Base-by-base conservation (phyloP, 176 grass and related monocot genomes). In the Tillandsia fasciculata region DNA sequence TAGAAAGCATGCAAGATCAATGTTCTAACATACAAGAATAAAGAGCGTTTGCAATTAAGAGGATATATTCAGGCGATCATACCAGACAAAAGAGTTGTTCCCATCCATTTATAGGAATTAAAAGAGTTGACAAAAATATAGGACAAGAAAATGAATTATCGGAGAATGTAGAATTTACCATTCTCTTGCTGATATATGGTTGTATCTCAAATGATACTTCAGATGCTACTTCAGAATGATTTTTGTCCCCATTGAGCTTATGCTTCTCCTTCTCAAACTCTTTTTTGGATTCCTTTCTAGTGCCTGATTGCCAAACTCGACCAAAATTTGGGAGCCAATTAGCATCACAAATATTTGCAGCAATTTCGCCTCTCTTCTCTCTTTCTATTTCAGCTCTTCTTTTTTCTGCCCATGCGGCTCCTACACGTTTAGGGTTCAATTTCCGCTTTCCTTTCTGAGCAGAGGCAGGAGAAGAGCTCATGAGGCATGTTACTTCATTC, bases 261-360 rank as follows among this genome's bases (percentile, higher is more conserved):
- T 70, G 76, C 8, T 69, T 91, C 65, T 69, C 53, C 68, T 90
- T 90, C 67, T 90, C 84, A 69, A 93, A 99, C 61, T 84, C 87
- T 79, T 88, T 99, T 81, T 48, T 85, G 0, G 89, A 87, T 71
- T 99, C 84, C 82, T 88, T 99, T 77, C 94, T 87, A 22, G 86
- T 90, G 26, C 94, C 89, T 76, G 82, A 76, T 76, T 90, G 86
- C 87, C 89, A 99, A 28, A 93, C 89, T 77, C 94, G 59, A 26
- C 89, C 89, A 82, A 99, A 99, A 72, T 99, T 99, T 6, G 94
- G 94, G 63, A 99, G 94, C 94, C 94, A 93, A 70, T 74, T 84
- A 76, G 86, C 72, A 64, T 82, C 81, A 76, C 69, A 74, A 26
- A 12, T 67, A 68, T 78, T 78, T 72, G 83, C 66, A 71, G 83